phyloP scores from a whole-genome alignment of 2,329 filamentous ascomycete species.

The Samsoniella hepiali region DNA sequence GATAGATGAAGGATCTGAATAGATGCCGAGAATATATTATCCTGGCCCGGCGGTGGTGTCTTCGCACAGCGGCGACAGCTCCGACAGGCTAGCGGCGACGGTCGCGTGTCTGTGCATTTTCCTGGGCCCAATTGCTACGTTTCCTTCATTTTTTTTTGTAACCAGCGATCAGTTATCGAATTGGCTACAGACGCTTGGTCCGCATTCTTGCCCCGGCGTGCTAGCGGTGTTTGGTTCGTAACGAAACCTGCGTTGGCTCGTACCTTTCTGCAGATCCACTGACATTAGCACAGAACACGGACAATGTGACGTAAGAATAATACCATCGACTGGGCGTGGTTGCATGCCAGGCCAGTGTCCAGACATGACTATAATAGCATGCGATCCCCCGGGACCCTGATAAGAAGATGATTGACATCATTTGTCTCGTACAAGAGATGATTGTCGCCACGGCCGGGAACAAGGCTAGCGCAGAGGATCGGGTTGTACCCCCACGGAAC shows the following conservation, averaged over 20 bases:
- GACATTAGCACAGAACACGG: too few relatives aligned
- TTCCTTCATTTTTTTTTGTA: background rate
- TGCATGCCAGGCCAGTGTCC: background rate
- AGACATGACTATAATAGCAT: background rate
- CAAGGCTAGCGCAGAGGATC: background rate
- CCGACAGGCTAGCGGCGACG: background rate
- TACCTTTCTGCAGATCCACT: conserved; percentile 1
- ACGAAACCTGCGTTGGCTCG: conserved; percentile 1
- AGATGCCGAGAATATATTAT: background rate
- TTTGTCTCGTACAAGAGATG: background rate
- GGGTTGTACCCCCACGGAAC: background rate
- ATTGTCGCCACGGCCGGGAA: background rate
- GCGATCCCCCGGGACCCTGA: background rate
- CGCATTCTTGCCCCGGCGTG: background rate
- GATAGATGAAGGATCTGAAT: background rate
- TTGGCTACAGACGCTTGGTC: background rate
- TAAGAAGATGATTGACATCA: background rate
- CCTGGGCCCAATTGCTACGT: conserved; percentile 1
- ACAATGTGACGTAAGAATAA: background rate
- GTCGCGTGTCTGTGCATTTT: background rate
- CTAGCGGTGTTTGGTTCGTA: background rate
- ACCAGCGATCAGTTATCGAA: background rate
- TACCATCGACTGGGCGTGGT: background rate
- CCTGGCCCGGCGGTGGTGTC: background rate
- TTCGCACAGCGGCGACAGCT: background rate